Evolutionary conservation across 768 basidiomycete species (phyloP).

Genomic region (Mycena albidolilacea): DNA sequence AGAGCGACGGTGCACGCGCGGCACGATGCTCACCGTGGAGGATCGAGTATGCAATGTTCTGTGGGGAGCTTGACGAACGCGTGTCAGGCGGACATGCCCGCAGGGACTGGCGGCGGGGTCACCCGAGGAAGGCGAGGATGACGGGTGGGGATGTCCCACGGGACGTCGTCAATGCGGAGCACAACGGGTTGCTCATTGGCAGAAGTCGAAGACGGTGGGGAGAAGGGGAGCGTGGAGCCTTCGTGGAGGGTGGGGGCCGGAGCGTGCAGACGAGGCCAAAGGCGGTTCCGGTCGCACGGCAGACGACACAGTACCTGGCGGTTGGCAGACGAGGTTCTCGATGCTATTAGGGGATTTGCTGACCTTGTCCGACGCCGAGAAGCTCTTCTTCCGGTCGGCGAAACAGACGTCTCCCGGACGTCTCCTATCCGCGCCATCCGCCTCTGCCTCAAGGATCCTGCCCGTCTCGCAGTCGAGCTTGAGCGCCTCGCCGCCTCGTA

Average conservation of each 20-base stretch:
- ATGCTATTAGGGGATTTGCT: slow-evolving; percentile 79
- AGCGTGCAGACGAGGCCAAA: slow-evolving; percentile 66
- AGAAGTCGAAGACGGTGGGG: slow-evolving; percentile 33
- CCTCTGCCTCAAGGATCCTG: too few species aligned
- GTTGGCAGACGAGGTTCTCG: slow-evolving; percentile 71
- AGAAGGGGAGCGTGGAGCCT: slow-evolving; percentile 34
- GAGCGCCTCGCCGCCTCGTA: too few species aligned
- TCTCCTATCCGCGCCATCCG: too few species aligned
- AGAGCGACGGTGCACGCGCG: slow-evolving; percentile 87
- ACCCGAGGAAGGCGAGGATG: slow-evolving; percentile 80
- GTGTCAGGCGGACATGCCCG: slow-evolving; percentile 85
- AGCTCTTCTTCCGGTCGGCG: too few species aligned
- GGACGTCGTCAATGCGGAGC: slow-evolving; percentile 89
- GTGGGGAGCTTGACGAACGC: slow-evolving; percentile 84
- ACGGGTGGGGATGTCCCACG: slow-evolving; percentile 91
- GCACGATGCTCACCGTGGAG: slow-evolving; percentile 66
- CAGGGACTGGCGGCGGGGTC: slow-evolving; percentile 74
- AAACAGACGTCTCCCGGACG: too few species aligned
- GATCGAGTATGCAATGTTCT: slow-evolving; percentile 73
- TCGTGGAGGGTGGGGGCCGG: slow-evolving; percentile 36
- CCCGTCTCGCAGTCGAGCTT: too few species aligned
- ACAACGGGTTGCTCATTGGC: slow-evolving; percentile 64
- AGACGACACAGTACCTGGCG: slow-evolving; percentile 75
- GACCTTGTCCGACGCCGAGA: too few species aligned
- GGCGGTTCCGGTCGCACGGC: slow-evolving; percentile 76